phyloP scores from a whole-genome alignment of 805 yeast species.

The Peterozyma toletana region DNA sequence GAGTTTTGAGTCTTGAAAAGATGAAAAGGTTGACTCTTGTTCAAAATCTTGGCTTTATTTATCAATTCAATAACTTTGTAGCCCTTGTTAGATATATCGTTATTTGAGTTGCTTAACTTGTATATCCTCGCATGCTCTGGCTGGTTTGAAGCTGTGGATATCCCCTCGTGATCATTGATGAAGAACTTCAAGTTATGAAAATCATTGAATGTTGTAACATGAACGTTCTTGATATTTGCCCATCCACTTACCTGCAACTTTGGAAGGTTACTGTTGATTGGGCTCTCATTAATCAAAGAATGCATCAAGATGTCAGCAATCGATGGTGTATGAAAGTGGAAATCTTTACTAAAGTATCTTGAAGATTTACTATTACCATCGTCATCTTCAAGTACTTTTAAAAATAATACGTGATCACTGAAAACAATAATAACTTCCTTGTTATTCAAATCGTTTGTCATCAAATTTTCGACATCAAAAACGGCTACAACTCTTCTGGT shows the following conservation, averaged over 20 bases:
- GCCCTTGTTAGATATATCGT: conserved; percentile 10
- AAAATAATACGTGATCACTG: conserved; percentile 69
- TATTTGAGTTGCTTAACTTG: not conserved
- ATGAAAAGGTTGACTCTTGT: conserved; percentile 82
- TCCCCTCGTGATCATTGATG: conserved; percentile 11
- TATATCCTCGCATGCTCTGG: conserved; percentile 12
- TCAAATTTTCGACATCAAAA: conserved; percentile 28
- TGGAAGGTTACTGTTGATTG: conserved; percentile 59
- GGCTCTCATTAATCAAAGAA: conserved; percentile 79
- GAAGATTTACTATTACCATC: not conserved
- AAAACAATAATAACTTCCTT: conserved; percentile 65
- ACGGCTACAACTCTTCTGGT: conserved; percentile 80
- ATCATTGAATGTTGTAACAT: conserved; percentile 37
- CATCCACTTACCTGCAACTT: conserved; percentile 60
- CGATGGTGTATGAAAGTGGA: conserved; percentile 39
- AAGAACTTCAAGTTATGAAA: conserved; percentile 18
- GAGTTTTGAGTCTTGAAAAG: conserved; percentile 48
- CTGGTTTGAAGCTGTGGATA: not conserved
- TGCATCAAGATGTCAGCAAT: conserved; percentile 84
- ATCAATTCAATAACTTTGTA: conserved; percentile 45
- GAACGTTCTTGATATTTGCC: conserved; percentile 52
- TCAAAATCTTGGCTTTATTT: conserved; percentile 64
- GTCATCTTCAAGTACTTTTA: conserved; percentile 42
- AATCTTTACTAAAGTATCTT: not conserved
- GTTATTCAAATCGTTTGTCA: conserved; percentile 20